phyloP scores from a whole-genome alignment of 2,329 filamentous ascomycete genomes.

The Monilinia fructicola region DNA sequence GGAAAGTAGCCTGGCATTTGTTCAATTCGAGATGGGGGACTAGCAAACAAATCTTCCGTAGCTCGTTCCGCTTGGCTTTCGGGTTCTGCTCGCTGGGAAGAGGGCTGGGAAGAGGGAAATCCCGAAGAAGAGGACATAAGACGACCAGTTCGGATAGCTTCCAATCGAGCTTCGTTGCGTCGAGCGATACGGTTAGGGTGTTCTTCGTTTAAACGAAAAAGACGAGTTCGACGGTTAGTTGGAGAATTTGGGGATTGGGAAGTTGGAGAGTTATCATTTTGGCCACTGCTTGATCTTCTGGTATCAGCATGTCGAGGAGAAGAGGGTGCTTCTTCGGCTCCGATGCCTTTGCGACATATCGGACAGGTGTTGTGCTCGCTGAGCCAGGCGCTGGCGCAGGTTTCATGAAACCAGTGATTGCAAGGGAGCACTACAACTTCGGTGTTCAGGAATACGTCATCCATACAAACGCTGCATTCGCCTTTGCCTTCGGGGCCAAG shows the following conservation, averaged over 20 bases:
- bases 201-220: constrained; percentile 11
- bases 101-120: constrained; percentile 11
- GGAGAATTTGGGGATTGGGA: constrained; percentile 1
- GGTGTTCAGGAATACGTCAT: constrained; percentile 70
- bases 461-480: constrained; percentile 95
- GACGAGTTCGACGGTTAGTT: constrained; percentile 23
- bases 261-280: constrained; percentile 10
- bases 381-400: constrained; percentile 81
- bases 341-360: constrained; percentile 60
- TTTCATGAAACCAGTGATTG: constrained; percentile 88
- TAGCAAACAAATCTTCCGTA: background rate
- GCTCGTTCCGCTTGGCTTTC: constrained; percentile 1
- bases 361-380: constrained; percentile 91
- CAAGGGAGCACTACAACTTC: constrained; percentile 80
- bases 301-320: constrained; percentile 21
- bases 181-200: constrained; percentile 22
- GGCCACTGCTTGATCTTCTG: constrained; percentile 26
- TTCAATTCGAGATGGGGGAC: background rate
- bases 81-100: constrained; percentile 12
- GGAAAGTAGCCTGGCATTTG: constrained; percentile 29
- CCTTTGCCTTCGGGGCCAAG: constrained; percentile 62
- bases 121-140: constrained; percentile 29
- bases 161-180: constrained; percentile 36
- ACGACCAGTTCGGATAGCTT: constrained; percentile 33
- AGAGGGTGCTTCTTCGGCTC: constrained; percentile 28